A percentile compares a stretch with the other conserved stretches of the same genome.
Conservation (phyloP, 345 rosid genomes). For the Geranium rotundifolium region DNA sequence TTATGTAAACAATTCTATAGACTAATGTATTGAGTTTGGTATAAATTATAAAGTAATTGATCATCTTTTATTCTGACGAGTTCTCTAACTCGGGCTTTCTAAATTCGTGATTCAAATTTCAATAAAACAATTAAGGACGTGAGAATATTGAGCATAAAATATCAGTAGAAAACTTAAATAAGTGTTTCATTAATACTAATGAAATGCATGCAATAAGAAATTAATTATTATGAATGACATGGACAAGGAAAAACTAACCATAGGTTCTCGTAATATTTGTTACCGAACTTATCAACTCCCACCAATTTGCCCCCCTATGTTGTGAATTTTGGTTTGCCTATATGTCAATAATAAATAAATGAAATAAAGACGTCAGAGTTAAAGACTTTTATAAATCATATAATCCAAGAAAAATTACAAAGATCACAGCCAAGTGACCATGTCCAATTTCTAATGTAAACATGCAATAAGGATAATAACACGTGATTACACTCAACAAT, state of each 20-base stretch:
- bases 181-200: not conserved
- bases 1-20: too few relatives aligned
- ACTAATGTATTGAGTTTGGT: too few relatives aligned
- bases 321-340: constrained; percentile 95
- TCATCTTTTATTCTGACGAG: too few relatives aligned
- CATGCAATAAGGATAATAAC: too few relatives aligned
- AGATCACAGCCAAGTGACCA: not conserved
- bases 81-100: too few relatives aligned
- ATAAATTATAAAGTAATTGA: too few relatives aligned
- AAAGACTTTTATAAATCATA: constrained; percentile 1
- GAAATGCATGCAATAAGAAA: not conserved
- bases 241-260: constrained; percentile 35
- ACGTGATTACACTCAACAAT: too few relatives aligned
- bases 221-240: not conserved
- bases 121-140: not conserved
- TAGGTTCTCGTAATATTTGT: constrained; percentile 79
- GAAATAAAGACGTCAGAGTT: constrained; percentile 1
- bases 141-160: not conserved
- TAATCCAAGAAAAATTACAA: not conserved
- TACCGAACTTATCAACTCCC: constrained; percentile 85
- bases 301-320: constrained; percentile 68
- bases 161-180: not conserved
- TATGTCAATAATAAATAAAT: constrained; percentile 13
- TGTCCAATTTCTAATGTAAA: too few relatives aligned
- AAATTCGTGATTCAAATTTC: too few relatives aligned